phyloP scores from a whole-genome alignment of 768 basidiomycete species.

The Suillus subaureus region DNA sequence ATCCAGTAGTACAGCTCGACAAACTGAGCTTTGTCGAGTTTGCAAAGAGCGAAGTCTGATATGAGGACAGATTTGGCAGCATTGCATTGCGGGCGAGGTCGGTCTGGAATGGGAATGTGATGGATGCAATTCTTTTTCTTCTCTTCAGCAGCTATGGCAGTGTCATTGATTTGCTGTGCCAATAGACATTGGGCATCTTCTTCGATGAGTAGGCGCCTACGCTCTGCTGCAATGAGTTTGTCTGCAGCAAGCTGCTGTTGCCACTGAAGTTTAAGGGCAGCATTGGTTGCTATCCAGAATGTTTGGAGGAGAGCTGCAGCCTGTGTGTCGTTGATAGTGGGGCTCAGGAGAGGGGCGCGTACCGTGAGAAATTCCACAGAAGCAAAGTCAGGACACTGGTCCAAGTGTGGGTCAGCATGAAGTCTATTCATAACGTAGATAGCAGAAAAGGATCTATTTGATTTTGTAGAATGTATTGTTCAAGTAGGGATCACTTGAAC shows the following conservation, averaged over 20 bases:
- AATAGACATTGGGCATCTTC: accelerated
- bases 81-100: neutral
- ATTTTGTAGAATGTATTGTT: no score
- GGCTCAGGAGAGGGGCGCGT: accelerated
- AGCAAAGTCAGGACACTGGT: no score
- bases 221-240: accelerated
- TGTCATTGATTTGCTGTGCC: accelerated
- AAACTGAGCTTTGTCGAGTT: neutral
- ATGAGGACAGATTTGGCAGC: neutral
- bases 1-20: neutral
- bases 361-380: accelerated
- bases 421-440: no score
- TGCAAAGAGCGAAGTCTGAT: neutral
- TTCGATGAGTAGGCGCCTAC: accelerated
- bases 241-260: neutral
- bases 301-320: neutral
- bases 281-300: neutral
- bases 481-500: no score
- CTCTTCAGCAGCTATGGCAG: accelerated
- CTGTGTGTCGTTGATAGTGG: no score
- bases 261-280: accelerated
- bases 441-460: no score
- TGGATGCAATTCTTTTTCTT: neutral
- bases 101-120: neutral
- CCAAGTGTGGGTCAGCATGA: accelerated